A percentile compares a stretch with the other conserved stretches of the same genome.
Conservation (phyloP, 495 filamentous ascomycete species). For the Penicillium arizonense region DNA sequence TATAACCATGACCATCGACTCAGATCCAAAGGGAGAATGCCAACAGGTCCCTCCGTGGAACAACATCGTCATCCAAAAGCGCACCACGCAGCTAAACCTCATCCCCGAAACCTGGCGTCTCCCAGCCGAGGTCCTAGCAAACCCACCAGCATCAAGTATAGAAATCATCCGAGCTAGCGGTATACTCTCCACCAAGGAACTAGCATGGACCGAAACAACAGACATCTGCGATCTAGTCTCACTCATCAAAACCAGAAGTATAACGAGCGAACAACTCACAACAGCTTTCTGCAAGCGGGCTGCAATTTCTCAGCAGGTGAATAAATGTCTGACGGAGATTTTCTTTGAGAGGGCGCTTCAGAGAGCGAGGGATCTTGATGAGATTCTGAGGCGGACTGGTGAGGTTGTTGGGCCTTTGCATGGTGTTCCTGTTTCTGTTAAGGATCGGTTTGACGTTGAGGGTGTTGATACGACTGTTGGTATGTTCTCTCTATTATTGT, state of each 20-base stretch:
- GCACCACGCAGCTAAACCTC: slow-evolving; percentile 14
- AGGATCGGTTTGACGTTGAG: slow-evolving; percentile 60
- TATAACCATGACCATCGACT: slow-evolving; percentile 1
- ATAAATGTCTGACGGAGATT: slow-evolving; percentile 62
- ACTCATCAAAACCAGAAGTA: slow-evolving; percentile 4
- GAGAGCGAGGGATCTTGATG: slow-evolving; percentile 38
- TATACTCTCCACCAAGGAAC: slow-evolving; percentile 44
- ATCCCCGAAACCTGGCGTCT: slow-evolving; percentile 26
- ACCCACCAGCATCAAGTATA: slow-evolving; percentile 12
- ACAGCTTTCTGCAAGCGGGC: slow-evolving; percentile 61
- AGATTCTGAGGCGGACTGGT: slow-evolving; percentile 28
- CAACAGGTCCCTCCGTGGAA: slow-evolving; percentile 3
- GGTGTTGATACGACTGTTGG: slow-evolving; percentile 44
- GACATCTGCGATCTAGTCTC: slow-evolving; percentile 38
- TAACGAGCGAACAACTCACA: slow-evolving; percentile 30
- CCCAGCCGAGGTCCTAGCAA: slow-evolving; percentile 3
- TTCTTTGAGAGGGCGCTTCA: slow-evolving; percentile 48
- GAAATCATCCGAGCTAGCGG: slow-evolving; percentile 21
- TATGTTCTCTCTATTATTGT: slow-evolving; percentile 6
- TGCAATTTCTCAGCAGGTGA: slow-evolving; percentile 53
- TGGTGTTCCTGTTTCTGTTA: slow-evolving; percentile 64
- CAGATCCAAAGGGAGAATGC: not conserved
- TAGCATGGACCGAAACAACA: slow-evolving; percentile 48
- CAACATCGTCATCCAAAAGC: slow-evolving; percentile 10
- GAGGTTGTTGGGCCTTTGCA: slow-evolving; percentile 60